Percentiles rank a stretch among this genome's conserved stretches.
These are phyloP conservation scores for Epichloe gansuensis DNA, from an alignment of 2,329 filamentous ascomycete genomes.

Conservation along the genomic window DNA sequence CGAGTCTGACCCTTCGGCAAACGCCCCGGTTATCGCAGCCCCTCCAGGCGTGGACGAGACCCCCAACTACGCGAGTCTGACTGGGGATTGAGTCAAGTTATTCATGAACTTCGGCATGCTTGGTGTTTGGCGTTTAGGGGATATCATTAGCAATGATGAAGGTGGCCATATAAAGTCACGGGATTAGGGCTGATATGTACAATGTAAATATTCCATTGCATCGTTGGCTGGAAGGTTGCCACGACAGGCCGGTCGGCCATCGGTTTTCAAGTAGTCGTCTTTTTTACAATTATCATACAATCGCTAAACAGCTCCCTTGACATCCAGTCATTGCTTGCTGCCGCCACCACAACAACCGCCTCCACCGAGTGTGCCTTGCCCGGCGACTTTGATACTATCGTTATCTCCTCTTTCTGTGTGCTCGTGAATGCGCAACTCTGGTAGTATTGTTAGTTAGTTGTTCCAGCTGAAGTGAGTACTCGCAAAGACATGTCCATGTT, in stretches of 20 bases:
- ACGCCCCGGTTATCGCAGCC: constrained; percentile 44
- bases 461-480: neutral
- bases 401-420: constrained; percentile 89
- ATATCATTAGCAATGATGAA: neutral
- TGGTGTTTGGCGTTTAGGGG: constrained; percentile 19
- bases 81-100: constrained; percentile 51
- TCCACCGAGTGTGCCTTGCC: constrained; percentile 19
- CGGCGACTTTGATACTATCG: constrained; percentile 65
- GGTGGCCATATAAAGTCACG: neutral
- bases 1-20: constrained; percentile 19
- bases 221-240: constrained; percentile 4
- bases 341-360: constrained; percentile 19
- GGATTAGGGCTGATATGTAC: neutral
- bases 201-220: neutral
- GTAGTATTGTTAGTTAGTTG: constrained; percentile 2
- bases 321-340: neutral
- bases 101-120: constrained; percentile 8
- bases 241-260: neutral
- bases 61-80: constrained; percentile 67
- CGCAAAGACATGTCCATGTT: neutral
- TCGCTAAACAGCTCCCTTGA: neutral
- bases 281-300: constrained; percentile 12
- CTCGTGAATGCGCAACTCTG: constrained; percentile 80
- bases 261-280: neutral
- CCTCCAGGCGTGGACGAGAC: constrained; percentile 70